Base-by-base conservation (phyloP, 208 protist species). In the Trichomonas tenax region DNA sequence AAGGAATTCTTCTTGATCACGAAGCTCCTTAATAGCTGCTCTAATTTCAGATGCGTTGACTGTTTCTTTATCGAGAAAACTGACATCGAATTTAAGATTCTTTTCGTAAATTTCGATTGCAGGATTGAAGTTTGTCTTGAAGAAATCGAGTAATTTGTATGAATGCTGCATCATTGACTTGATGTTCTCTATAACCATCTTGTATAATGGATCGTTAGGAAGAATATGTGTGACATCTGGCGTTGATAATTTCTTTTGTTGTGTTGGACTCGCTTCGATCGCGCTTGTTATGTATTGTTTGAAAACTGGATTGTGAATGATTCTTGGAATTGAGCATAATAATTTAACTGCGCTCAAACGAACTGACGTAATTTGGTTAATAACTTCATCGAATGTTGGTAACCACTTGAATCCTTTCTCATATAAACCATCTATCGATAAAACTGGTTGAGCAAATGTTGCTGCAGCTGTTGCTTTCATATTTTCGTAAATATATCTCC, bases 91-190 rank as follows among this genome's bases (percentile, higher is more conserved):
- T 93, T 44, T 23, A 48, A 41, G 36, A 17, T 93, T 93, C 45
- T 93, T 44, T 34, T 93, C n/a, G 21, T 93, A 93, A 58, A 93
- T 93, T n/a, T 93, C 26, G 31, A 93, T 93, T 23, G 86, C 44
- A 8, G 45, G 41, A 17, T 93, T 23, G 26, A 93, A 93, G n/a
- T 93, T 14, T 1, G 17, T 48, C 14, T 41, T 48, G 44, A 48
- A 93, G 44, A 51, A 58, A 48, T 51, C 44, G 0, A 93, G 31
- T 23, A 93, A 36, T 51, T 51, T 41, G n/a, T 49, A 93, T 48
- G 44, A 34, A 48, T 93, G 9, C 17, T 34, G 17, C n/a, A 93
- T 34, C 41, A 93, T 38, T 6, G n/a, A 9, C 3, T 34, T 38
- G 14, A n/a, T 26, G n/a, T 93, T 48, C 9, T 51, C 26, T 2